A percentile compares a stretch with the other conserved stretches of the same genome.
phyloP scores from a whole-genome alignment of 345 rosid genomes.

The Citropsis articulata region DNA sequence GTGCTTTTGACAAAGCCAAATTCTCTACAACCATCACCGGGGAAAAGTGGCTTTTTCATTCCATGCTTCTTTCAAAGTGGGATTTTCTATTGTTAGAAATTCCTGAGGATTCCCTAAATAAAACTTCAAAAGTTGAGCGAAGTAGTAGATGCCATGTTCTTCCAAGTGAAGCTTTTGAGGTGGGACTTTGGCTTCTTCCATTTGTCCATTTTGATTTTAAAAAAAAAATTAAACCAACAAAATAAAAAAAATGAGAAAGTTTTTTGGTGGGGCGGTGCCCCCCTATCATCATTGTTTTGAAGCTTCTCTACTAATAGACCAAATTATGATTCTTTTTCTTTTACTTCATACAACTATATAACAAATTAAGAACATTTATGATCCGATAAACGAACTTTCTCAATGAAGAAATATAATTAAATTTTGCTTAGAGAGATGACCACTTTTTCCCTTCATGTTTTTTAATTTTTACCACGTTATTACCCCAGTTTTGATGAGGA shows the following conservation, averaged over 20 bases:
- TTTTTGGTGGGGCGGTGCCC: constrained; percentile 37
- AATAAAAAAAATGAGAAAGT: not conserved
- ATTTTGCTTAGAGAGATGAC: no score
- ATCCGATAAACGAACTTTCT: not conserved
- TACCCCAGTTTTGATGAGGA: no score
- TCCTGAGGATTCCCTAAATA: constrained; percentile 37
- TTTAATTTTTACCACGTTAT: no score
- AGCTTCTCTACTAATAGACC: constrained; percentile 4
- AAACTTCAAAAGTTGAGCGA: constrained; percentile 19
- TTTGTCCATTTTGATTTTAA: constrained; percentile 10
- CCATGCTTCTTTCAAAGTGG: constrained; percentile 19
- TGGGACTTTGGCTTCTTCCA: constrained; percentile 35
- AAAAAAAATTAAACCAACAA: not conserved
- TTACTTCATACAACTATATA: not conserved
- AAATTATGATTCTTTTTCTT: not conserved
- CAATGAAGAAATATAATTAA: not conserved
- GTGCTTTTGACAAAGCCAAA: constrained; percentile 36
- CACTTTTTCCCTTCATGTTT: no score
- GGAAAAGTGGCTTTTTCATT: constrained; percentile 32
- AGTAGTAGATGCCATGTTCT: constrained; percentile 28
- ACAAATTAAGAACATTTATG: not conserved
- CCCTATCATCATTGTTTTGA: constrained; percentile 2
- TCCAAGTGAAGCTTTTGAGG: constrained; percentile 37
- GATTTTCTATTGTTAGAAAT: constrained; percentile 32
- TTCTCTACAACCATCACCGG: constrained; percentile 32